phyloP scores from a whole-genome alignment of 495 filamentous ascomycete genomes.

The Filosporella fistucella region DNA sequence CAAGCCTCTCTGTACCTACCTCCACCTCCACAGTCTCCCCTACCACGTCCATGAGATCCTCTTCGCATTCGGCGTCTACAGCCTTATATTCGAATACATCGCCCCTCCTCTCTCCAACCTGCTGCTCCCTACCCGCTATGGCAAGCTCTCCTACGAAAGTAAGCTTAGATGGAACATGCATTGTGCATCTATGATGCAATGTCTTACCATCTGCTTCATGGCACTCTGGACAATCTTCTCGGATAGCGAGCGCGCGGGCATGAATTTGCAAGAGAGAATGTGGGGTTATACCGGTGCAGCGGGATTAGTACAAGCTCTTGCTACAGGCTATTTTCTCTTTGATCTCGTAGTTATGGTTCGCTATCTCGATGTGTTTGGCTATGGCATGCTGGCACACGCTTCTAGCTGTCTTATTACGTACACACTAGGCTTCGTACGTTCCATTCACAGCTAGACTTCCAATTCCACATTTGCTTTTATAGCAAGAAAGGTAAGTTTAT shows the following conservation, averaged over 20 bases:
- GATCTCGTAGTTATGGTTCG: slow-evolving; percentile 71
- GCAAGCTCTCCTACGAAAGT: slow-evolving; percentile 58
- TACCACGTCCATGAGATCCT: slow-evolving; percentile 87
- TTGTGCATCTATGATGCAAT: slow-evolving; percentile 84
- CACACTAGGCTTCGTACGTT: slow-evolving; percentile 83
- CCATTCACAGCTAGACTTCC: slow-evolving; percentile 6
- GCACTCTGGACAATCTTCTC: slow-evolving; percentile 79
- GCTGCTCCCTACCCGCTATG: slow-evolving; percentile 68
- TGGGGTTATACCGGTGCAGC: slow-evolving; percentile 83
- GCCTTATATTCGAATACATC: slow-evolving; percentile 63
- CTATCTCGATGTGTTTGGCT: slow-evolving; percentile 76
- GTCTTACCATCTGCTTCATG: slow-evolving; percentile 64
- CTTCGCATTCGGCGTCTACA: slow-evolving; percentile 69
- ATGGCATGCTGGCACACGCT: slow-evolving; percentile 86
- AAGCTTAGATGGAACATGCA: slow-evolving; percentile 94
- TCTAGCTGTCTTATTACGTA: slow-evolving; percentile 84
- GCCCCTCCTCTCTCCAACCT: slow-evolving; percentile 67
- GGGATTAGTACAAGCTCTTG: slow-evolving; percentile 81
- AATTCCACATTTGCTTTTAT: too few relatives aligned
- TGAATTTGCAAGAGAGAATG: slow-evolving; percentile 69
- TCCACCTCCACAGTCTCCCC: slow-evolving; percentile 64
- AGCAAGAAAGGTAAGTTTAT: too few relatives aligned
- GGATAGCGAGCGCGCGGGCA: slow-evolving; percentile 69
- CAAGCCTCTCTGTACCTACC: slow-evolving; percentile 49
- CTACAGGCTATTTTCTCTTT: slow-evolving; percentile 92